A percentile compares a stretch with the other conserved stretches of the same genome.
Evolutionary conservation across 192 early-diverging fungal genomes (phyloP).

Genomic region (Coemansia guatemalensis): DNA sequence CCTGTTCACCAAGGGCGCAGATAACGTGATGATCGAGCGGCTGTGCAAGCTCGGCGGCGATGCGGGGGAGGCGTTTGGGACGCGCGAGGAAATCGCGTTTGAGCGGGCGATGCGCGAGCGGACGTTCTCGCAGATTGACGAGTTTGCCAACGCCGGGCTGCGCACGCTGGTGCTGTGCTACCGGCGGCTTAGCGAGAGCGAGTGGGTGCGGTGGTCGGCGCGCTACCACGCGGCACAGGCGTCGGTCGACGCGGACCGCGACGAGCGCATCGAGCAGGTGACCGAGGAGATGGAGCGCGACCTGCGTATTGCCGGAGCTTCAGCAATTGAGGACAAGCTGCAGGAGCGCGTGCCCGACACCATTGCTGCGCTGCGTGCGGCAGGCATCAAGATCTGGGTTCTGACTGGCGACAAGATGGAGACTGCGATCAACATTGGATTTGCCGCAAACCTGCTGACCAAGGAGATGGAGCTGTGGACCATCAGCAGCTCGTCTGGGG

Average conservation of each 20-base stretch:
- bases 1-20: constrained; percentile 92
- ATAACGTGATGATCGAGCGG: constrained; percentile 92
- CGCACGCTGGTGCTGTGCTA: constrained; percentile 89
- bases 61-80: constrained; percentile 15
- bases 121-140: constrained; percentile 68
- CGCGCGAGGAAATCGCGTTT: constrained; percentile 43
- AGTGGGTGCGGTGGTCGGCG: constrained; percentile 74
- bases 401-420: constrained; percentile 98
- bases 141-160: constrained; percentile 81
- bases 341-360: constrained; percentile 95
- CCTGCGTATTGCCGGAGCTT: constrained; percentile 84
- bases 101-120: constrained; percentile 57
- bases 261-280: constrained; percentile 66
- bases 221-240: constrained; percentile 73
- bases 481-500: constrained; percentile 46
- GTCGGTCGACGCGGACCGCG: constrained; percentile 69
- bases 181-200: constrained; percentile 65
- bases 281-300: constrained; percentile 80
- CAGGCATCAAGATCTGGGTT: constrained; percentile 97
- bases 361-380: constrained; percentile 76
- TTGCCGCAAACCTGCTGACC: constrained; percentile 73
- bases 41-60: constrained; percentile 19
- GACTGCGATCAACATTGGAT: constrained; percentile 98
- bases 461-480: constrained; percentile 72
- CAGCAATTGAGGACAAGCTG: constrained; percentile 95